Conservation (phyloP, 2,329 filamentous ascomycete species). For the Arachnopeziza araneosa region DNA sequence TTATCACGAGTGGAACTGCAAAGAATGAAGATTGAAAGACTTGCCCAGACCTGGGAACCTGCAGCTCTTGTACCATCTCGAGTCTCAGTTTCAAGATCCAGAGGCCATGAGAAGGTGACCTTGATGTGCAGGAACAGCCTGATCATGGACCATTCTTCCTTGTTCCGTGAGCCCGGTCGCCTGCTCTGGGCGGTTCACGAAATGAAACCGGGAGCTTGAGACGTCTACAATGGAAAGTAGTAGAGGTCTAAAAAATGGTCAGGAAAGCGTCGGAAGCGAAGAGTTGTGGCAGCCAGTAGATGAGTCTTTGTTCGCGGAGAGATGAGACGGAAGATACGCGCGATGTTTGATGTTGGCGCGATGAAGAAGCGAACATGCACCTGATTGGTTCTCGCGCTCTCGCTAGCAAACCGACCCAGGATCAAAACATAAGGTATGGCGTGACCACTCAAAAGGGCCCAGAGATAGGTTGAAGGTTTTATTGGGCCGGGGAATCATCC, state of each 20-base stretch:
- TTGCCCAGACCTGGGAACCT: not conserved
- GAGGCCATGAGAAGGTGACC: slow-evolving; percentile 12
- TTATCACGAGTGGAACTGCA: slow-evolving; percentile 1
- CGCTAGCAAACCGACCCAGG: not conserved
- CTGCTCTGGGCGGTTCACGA: slow-evolving; percentile 17
- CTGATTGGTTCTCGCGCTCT: slow-evolving; percentile 14
- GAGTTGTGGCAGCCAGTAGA: slow-evolving; percentile 9
- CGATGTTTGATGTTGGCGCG: slow-evolving; percentile 15
- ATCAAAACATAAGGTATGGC: not conserved
- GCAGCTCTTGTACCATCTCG: slow-evolving; percentile 18
- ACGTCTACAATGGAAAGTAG: not conserved
- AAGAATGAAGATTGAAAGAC: slow-evolving; percentile 2
- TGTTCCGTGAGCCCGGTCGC: slow-evolving; percentile 7
- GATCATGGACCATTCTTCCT: slow-evolving; percentile 7
- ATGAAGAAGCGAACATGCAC: slow-evolving; percentile 2
- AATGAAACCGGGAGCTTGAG: slow-evolving; percentile 19
- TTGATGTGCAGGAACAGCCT: not conserved
- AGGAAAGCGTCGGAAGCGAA: not conserved
- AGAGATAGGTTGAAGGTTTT: not conserved
- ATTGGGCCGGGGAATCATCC: not conserved
- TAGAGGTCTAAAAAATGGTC: not conserved
- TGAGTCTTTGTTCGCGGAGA: slow-evolving; percentile 6
- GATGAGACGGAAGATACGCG: slow-evolving; percentile 12
- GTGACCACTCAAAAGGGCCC: not conserved
- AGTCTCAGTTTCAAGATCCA: slow-evolving; percentile 11